Evolutionary conservation across 352 stramenopile species (phyloP), one percentile per base, ranked within the genome.

Genomic region (Phytophthora sojae): DNA sequence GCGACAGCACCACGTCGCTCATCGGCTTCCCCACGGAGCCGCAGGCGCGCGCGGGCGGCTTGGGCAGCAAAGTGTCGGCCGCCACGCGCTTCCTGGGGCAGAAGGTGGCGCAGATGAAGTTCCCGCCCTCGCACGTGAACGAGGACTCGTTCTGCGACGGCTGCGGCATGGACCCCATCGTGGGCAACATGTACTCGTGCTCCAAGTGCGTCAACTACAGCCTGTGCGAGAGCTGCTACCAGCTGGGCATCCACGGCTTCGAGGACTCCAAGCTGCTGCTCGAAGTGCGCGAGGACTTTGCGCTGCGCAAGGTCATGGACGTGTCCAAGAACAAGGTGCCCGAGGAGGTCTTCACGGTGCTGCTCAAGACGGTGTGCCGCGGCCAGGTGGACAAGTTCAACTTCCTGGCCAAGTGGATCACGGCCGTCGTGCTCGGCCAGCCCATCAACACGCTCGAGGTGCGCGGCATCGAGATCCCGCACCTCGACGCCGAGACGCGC

Each of bases 71-170:
- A 63, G 57, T 95, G 58, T 90, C 88, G 53, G 86, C 88, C 1
- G 88, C 88, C 0, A 85, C 86, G 8, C 84, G 86, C 35, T 95
- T 90, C 61, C 71, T 95, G 7, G 88, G 88, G 30, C 85, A 94
- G 55, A 95, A 95, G 67, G 81, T 96, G 25, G 84, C 88, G 49
- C 77, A 87, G 64, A 84, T 94, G 77, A 95, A 95, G 74, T 82
- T 91, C 49, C 79, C 87, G 49, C 67, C 85, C 14, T 77, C 76
- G 7, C 83, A 95, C 56, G 81, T 96, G 49, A 94, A 96, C 74
- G 85, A 94, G 14, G 87, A 96, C 70, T 96, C 90, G 67, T 97
- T 97, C 81, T 97, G 90, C 69, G 90, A 97, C 62, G 90, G 90
- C 61, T 97, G 90, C 58, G 90, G 90, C 63, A 94, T 96, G 90